Conservation (phyloP, 257 asterid species). For the Solanum piurae region DNA sequence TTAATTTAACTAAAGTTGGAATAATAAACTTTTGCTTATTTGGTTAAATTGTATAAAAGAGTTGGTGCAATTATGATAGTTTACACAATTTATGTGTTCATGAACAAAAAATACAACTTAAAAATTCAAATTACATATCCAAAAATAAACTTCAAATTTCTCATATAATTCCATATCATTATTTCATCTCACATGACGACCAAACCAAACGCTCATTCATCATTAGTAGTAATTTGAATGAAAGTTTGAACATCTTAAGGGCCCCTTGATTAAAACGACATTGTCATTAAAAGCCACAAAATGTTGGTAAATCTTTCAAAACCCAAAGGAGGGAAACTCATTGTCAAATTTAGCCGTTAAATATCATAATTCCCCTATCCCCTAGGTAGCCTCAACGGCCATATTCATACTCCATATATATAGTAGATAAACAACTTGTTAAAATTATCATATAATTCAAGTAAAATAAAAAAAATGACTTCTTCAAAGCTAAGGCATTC, state of each 20-base stretch:
- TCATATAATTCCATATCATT: too few relatives aligned
- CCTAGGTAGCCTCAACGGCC: constrained; percentile 8
- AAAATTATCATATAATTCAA: not conserved
- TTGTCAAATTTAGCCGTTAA: constrained; percentile 10
- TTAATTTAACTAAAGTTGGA: not conserved
- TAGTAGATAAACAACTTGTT: not conserved
- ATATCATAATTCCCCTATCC: not conserved
- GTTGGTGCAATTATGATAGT: not conserved
- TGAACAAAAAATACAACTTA: not conserved
- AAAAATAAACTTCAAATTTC: not conserved
- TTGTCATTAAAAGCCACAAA: not conserved
- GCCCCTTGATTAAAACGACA: not conserved
- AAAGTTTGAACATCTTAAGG: not conserved
- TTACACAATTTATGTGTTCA: not conserved
- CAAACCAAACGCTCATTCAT: not conserved
- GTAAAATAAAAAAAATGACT: constrained; percentile 18
- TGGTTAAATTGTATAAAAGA: too few relatives aligned
- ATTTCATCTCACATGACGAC: too few relatives aligned
- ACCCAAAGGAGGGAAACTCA: constrained; percentile 1
- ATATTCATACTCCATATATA: not conserved
- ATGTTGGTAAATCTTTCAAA: not conserved
- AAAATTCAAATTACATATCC: too few relatives aligned
- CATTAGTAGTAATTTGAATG: not conserved
- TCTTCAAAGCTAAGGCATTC: constrained; percentile 40
- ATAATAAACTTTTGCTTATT: too few relatives aligned